Evolutionary conservation across 2,329 filamentous ascomycete genomes (phyloP), one percentile per base, ranked within the genome.

Genomic region (Epichloe bromicola): DNA sequence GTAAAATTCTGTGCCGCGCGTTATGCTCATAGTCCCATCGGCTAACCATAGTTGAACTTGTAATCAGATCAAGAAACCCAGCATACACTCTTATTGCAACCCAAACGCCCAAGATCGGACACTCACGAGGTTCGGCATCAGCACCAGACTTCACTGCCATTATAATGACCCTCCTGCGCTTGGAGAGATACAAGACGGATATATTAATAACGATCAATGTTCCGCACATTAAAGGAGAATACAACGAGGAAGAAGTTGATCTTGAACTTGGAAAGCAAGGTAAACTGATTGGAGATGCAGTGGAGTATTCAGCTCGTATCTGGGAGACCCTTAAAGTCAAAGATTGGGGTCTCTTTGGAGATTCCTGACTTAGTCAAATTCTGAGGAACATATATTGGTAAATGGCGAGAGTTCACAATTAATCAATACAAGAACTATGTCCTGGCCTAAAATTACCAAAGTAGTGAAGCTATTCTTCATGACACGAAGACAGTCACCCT

Each of bases 181-280:
- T 97, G 45, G 83, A 83, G 66, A 76, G 79, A 60, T 76, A 89
- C 63, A 74, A 73, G 52, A 91, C 90, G 1, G 91, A 97, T 67
- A 70, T 97, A 39, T 71, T 95, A 45, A 80, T 95, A 55, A 86
- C 86, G 40, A 80, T 95, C 62, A 96, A 95, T 67, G 86, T 95
- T 46, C 91, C 90, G 30, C 85, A 93, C 63, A 83, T 88, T 58
- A 75, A 79, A 58, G 83, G 83, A 55, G 80, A 86, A 65, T 88
- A 88, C 63, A 74, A 82, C 59, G 79, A 82, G 65, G 82, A 84
- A 8, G 82, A 88, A 34, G 79, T 91, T 15, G 80, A 87, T 61
- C 68, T 83, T 51, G 75, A 80, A 61, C 67, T 80, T 51, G 82
- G 82, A 15, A 82, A 78, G 63, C 76, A 78, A 61, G 85, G 83